Percentiles rank a stretch among this genome's conserved stretches.
Conservation (phyloP, 78 protist genomes). For the slime mould (Dictyostelium discoideum) region dicty_2.7 NC_007090.3:2803501-2804000, state of each 20-base stretch:
- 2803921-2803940: background rate
- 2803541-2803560: conserved; percentile 30
- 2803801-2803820: conserved; percentile 9
- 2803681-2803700: background rate
- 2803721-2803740: conserved; percentile 25
- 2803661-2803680: background rate
- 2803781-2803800: background rate
- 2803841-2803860: background rate
- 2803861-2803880: background rate
- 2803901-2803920: background rate
- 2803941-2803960: background rate
- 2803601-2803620: background rate
- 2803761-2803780: background rate
- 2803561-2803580: background rate
- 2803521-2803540: conserved; percentile 25
- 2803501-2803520: background rate
- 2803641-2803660: background rate
- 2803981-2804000: background rate
- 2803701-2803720: conserved; percentile 30
- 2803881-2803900: conserved; percentile 26
- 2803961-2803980: background rate
- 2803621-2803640: background rate
- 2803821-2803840: background rate
- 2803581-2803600: background rate
- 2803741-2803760: background rate